Evolutionary conservation across 139 green algal species (phyloP), one percentile per base, ranked within the genome.

Genomic region (Microglena sp.): DNA sequence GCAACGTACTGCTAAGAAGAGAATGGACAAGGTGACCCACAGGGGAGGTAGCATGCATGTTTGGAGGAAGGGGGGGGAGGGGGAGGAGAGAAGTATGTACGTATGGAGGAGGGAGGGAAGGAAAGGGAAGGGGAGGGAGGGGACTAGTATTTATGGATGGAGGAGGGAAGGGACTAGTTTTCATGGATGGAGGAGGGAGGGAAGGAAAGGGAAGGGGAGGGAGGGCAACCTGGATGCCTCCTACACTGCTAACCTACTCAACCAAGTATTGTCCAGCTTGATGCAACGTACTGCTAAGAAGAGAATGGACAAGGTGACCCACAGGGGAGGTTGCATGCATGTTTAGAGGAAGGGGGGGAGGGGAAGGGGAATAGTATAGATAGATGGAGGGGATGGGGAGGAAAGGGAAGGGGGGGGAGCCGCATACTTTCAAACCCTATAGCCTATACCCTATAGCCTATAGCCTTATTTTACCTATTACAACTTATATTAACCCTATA

Each of bases 231-330:
- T 50, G 40, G 11, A 18, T 50, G 40, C 18, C 15, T 50, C 18
- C 15, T 50, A 50, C 40, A 18, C 18, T 50, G 40, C 40, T 45
- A 66, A 70, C 2, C 57, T 90, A 34, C 69, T 70, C 43, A 72
- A 72, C 66, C 66, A 72, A 43, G 56, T 72, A 24, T 8, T 72
- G 15, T 31, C 66, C 43, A 67, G 40, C 40, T 18, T 50, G 40
- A 11, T 50, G 40, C 40, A 50, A 43, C 15, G 11, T 11, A 24
- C 15, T 50, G 40, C 40, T 18, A 50, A 50, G 15, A 11, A 50
- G 40, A 11, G 11, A 18, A 18, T 50, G 40, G 11, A 24, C 40
- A 50, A 18, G 15, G 15, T 50, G 40, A 11, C 18, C 15, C 40
- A 50, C 15, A 18, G 11, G 40, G 11, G 40, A 24, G 40, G 11